Percentiles rank a stretch among this genome's conserved stretches.
Conservation (phyloP, 179 eudicot genomes). For the Camellia oleifera region DNA sequence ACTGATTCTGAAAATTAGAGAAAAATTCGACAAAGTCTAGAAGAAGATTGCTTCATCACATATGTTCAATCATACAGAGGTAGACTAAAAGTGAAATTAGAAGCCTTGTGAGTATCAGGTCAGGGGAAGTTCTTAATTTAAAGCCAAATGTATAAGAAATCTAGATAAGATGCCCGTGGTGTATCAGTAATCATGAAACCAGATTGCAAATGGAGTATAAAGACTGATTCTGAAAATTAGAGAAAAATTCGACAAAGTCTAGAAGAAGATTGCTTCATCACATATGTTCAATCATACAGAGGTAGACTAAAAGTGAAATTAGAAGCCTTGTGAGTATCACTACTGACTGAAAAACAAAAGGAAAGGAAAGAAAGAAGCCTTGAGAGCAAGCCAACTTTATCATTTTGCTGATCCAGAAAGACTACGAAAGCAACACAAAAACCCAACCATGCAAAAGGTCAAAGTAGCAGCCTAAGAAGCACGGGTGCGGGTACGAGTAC, state of each 20-base stretch:
- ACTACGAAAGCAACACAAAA: background rate
- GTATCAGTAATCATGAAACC: background rate
- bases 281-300: background rate
- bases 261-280: background rate
- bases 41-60: background rate
- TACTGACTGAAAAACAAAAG: too few relatives aligned
- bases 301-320: background rate
- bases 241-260: background rate
- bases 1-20: background rate
- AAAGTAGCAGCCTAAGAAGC: too few relatives aligned
- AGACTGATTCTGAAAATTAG: background rate
- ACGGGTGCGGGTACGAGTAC: too few relatives aligned
- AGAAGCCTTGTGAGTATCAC: background rate
- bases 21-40: background rate
- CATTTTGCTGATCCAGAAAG: background rate
- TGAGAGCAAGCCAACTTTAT: background rate
- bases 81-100: background rate
- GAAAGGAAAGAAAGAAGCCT: background rate
- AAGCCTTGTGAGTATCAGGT: constrained; percentile 1
- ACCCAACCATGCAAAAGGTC: background rate
- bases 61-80: background rate
- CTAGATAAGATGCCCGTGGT: background rate
- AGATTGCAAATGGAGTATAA: background rate
- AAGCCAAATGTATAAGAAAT: background rate
- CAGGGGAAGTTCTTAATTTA: constrained; percentile 5